Evolutionary conservation across 495 filamentous ascomycete species (phyloP).

Genomic region (Aspergillus nanangensis): DNA sequence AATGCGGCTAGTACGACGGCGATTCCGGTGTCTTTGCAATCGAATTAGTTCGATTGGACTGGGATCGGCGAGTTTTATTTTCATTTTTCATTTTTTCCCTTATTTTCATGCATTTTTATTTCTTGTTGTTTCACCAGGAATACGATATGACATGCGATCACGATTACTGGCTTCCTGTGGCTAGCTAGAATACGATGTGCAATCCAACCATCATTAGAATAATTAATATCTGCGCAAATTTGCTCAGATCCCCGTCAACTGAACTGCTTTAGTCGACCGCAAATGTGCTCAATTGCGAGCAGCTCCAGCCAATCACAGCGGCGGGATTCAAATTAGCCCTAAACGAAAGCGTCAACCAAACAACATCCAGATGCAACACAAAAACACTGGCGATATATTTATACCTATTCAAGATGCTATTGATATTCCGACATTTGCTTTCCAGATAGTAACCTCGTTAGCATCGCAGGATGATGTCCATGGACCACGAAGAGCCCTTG

Average conservation of each 20-base stretch:
- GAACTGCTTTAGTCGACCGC: neutral
- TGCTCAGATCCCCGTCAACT: slow-evolving; percentile 15
- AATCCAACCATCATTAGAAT: too few relatives aligned
- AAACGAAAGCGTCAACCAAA: neutral
- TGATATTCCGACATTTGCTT: neutral
- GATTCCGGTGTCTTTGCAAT: slow-evolving; percentile 1
- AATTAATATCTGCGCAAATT: slow-evolving; percentile 17
- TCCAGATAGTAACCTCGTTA: too few relatives aligned
- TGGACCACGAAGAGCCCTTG: neutral
- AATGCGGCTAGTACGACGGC: neutral
- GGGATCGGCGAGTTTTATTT: neutral
- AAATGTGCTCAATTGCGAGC: slow-evolving; percentile 24
- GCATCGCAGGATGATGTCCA: slow-evolving; percentile 3
- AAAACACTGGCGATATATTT: too few relatives aligned
- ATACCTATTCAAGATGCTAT: too few relatives aligned
- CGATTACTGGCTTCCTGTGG: too few relatives aligned
- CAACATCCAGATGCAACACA: too few relatives aligned
- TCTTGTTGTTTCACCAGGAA: too few relatives aligned
- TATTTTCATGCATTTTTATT: neutral
- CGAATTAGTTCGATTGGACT: slow-evolving; percentile 4
- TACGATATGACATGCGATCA: neutral
- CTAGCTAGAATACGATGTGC: too few relatives aligned
- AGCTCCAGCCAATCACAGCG: slow-evolving; percentile 12
- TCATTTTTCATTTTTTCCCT: neutral
- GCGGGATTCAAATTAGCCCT: neutral